Conservation (phyloP, 73 alveolate species). For the Diophrys appendiculata region DNA sequence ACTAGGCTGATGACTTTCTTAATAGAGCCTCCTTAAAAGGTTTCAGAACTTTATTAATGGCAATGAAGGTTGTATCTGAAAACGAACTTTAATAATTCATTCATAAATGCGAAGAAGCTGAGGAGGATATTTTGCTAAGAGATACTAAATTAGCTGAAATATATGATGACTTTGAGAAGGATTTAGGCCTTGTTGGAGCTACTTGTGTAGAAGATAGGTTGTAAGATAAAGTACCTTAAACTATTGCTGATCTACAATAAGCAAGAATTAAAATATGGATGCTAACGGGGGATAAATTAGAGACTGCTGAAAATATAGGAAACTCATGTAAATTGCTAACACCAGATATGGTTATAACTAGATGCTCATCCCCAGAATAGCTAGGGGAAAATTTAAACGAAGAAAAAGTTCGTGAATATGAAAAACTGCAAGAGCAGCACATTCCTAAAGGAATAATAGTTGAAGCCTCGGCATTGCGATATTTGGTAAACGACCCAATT, state of each 20-base stretch:
- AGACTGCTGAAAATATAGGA: constrained; percentile 98
- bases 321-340: constrained; percentile 80
- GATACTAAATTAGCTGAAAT: constrained; percentile 70
- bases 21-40: constrained; percentile 63
- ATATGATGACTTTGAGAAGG: constrained; percentile 81
- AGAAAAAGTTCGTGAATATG: constrained; percentile 19
- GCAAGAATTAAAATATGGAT: constrained; percentile 97
- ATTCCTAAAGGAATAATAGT: constrained; percentile 34
- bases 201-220: constrained; percentile 97
- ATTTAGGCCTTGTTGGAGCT: constrained; percentile 90
- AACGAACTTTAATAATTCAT: too few relatives aligned
- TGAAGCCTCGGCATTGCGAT: constrained; percentile 56
- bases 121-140: constrained; percentile 58
- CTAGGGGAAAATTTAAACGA: constrained; percentile 13
- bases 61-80: constrained; percentile 47
- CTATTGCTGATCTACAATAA: constrained; percentile 81
- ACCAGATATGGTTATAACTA: constrained; percentile 54
- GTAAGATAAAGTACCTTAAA: constrained; percentile 94
- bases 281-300: constrained; percentile 98
- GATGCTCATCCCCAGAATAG: constrained; percentile 36
- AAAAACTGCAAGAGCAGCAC: constrained; percentile 15
- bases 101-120: too few relatives aligned
- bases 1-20: constrained; percentile 42
- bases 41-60: constrained; percentile 86
- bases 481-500: constrained; percentile 54